Evolutionary conservation across 345 rosid genomes (phyloP).

Genomic region (Murraya koenigii): DNA sequence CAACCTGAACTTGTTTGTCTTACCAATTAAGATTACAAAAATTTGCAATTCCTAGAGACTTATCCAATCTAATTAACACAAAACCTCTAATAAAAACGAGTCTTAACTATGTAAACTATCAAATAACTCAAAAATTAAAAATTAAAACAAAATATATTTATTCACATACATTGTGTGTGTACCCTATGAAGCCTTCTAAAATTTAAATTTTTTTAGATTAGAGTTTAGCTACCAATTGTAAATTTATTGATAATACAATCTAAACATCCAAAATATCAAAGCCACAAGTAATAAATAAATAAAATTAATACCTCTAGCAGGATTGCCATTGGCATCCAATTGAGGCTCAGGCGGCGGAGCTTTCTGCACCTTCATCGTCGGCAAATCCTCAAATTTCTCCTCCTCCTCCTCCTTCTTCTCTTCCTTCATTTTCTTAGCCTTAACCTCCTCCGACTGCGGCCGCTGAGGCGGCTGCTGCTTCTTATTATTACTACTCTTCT

Average conservation of each 20-base stretch:
- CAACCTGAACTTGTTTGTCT: no score
- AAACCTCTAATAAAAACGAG: background rate
- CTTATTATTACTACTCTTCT: slow-evolving; percentile 43
- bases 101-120: no score
- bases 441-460: slow-evolving; percentile 21
- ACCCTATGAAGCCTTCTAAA: background rate
- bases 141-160: background rate
- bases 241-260: no score
- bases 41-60: background rate
- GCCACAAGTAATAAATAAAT: background rate
- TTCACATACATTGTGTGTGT: background rate
- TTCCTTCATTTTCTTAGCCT: slow-evolving; percentile 30
- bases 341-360: background rate
- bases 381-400: background rate
- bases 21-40: no score
- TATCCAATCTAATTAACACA: background rate
- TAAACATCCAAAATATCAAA: background rate
- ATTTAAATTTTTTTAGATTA: no score
- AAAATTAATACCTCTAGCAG: slow-evolving; percentile 1
- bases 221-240: background rate
- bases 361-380: background rate
- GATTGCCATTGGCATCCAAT: background rate
- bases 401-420: slow-evolving; percentile 34
- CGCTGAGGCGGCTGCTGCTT: slow-evolving; percentile 6
- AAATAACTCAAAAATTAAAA: background rate